Percentiles rank a stretch among this genome's conserved stretches.
Conservation (phyloP, 2,329 filamentous ascomycete species). For the Cladosporium austrohemisphaericum region DNA sequence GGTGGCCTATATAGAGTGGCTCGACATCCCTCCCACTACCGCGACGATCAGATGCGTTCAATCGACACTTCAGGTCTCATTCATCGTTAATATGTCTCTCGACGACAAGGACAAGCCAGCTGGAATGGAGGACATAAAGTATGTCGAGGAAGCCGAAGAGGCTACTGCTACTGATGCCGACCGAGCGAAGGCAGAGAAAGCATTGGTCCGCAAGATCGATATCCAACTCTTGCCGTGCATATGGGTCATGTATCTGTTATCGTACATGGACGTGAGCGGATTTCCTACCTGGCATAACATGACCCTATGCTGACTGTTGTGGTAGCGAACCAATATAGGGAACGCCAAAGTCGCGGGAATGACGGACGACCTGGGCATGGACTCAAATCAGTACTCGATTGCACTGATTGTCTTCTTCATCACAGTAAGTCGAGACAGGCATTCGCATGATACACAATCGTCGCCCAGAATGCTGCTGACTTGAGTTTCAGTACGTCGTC, state of each 20-base stretch:
- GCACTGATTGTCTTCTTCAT: slow-evolving; percentile 51
- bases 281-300: too few relatives aligned
- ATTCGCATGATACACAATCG: background rate
- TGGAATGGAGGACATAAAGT: slow-evolving; percentile 20
- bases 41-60: too few relatives aligned
- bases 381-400: slow-evolving; percentile 50
- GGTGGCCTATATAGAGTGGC: slow-evolving; percentile 1
- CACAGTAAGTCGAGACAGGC: background rate
- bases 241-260: slow-evolving; percentile 50
- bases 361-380: slow-evolving; percentile 44
- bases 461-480: background rate
- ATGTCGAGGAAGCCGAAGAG: slow-evolving; percentile 21
- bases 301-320: background rate
- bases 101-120: background rate
- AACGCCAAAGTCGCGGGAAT: slow-evolving; percentile 53
- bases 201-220: slow-evolving; percentile 45
- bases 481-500: slow-evolving; percentile 44
- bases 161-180: slow-evolving; percentile 9
- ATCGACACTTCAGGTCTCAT: too few relatives aligned
- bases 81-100: background rate
- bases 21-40: background rate
- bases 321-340: slow-evolving; percentile 38
- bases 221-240: slow-evolving; percentile 45
- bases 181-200: slow-evolving; percentile 37
- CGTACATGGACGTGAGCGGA: slow-evolving; percentile 47